Evolutionary conservation across 257 asterid genomes (phyloP).

Genomic region (Echites panduratus): DNA sequence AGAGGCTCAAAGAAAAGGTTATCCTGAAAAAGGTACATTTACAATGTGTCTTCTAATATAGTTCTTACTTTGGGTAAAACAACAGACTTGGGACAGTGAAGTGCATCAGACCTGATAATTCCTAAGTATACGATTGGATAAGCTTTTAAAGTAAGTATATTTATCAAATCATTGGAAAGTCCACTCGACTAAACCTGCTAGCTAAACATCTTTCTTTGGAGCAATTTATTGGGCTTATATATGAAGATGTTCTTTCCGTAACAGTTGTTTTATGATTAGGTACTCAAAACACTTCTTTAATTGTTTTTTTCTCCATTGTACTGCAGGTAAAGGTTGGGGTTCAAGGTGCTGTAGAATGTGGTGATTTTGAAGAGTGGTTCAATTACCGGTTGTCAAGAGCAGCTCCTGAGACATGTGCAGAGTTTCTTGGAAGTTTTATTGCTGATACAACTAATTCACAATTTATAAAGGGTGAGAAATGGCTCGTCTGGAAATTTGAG

Average conservation of each 20-base stretch:
- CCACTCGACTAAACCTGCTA: background rate
- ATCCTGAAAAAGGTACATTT: slow-evolving; percentile 75
- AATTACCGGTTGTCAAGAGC: slow-evolving; percentile 90
- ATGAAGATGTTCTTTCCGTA: background rate
- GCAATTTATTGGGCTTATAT: background rate
- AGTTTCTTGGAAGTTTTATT: slow-evolving; percentile 80
- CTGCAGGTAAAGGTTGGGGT: slow-evolving; percentile 82
- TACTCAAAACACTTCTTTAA: background rate
- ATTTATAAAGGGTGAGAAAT: slow-evolving; percentile 91
- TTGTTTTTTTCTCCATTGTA: background rate
- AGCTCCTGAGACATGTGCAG: slow-evolving; percentile 95
- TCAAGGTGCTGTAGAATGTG: slow-evolving; percentile 82
- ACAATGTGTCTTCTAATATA: background rate
- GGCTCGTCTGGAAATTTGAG: slow-evolving; percentile 99
- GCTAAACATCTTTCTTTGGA: background rate
- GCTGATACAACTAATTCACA: slow-evolving; percentile 68
- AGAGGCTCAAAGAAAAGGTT: slow-evolving; percentile 67
- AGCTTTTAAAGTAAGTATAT: background rate
- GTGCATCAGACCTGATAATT: background rate
- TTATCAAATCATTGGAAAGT: background rate
- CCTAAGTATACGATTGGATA: background rate
- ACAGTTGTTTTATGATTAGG: background rate
- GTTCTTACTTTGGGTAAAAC: background rate
- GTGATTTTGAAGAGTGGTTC: slow-evolving; percentile 94
- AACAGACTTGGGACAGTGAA: background rate